These are phyloP conservation scores for Wickerhamiella slavikovae DNA, from an alignment of 805 yeast genomes.

Conservation along the genomic window DNA sequence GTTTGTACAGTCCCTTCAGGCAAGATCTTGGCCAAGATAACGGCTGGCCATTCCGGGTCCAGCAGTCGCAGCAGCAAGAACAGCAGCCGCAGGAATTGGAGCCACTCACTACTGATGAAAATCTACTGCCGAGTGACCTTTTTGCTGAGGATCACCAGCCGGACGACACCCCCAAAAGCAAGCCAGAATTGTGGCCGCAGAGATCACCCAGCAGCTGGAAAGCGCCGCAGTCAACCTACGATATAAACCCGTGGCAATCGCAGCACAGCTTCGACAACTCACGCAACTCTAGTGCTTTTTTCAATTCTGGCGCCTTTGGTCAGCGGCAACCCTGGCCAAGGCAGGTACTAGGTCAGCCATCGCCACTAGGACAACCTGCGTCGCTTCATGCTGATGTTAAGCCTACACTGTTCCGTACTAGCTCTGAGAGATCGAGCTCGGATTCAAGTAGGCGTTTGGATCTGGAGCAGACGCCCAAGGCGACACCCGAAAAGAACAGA, in stretches of 20 bases:
- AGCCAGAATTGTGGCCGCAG: no score
- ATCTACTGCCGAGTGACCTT: no score
- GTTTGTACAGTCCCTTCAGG: neutral
- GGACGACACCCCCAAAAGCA: no score
- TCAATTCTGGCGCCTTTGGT: neutral
- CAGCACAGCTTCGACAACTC: no score
- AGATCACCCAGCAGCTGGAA: no score
- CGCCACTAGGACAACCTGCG: neutral
- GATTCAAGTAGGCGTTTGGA: neutral
- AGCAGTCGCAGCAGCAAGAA: neutral
- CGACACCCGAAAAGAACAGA: slow-evolving; percentile 3
- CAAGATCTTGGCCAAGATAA: neutral
- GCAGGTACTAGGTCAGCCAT: neutral
- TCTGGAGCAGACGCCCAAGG: neutral
- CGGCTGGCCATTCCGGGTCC: neutral
- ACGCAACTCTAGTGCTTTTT: no score
- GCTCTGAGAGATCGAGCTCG: no score
- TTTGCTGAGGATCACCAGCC: no score
- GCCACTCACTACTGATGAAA: neutral
- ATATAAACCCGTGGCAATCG: no score
- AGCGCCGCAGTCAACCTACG: no score
- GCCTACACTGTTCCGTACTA: no score
- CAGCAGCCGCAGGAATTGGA: neutral
- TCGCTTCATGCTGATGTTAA: no score
- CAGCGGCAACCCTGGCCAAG: neutral